Percentiles rank a stretch among this genome's conserved stretches.
Evolutionary conservation across 1,284 basidiomycete genomes (phyloP).

Genomic region (Rhizopogon parksii): DNA sequence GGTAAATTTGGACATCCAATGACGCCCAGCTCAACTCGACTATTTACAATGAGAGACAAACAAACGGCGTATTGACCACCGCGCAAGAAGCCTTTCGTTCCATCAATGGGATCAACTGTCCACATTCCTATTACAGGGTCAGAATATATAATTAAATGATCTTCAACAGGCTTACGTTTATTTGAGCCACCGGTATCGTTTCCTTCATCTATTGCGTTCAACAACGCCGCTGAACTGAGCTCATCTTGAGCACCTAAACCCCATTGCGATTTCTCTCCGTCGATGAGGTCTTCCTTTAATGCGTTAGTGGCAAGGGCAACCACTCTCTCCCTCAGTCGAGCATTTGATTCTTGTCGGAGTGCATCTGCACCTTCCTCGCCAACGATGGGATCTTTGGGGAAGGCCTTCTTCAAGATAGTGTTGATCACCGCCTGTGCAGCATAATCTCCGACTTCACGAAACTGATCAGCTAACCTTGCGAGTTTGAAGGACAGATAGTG

Average conservation of each 20-base stretch:
- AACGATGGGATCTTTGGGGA: constrained; percentile 84
- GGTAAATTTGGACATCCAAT: constrained; percentile 95
- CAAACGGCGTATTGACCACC: constrained; percentile 98
- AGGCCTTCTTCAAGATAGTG: constrained; percentile 66
- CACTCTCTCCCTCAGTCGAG: constrained; percentile 61
- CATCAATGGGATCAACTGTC: constrained; percentile 91
- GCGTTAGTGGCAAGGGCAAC: constrained; percentile 82
- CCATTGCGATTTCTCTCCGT: constrained; percentile 52
- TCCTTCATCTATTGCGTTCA: constrained; percentile 85
- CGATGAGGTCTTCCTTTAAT: constrained; percentile 48
- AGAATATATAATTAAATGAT: neutral
- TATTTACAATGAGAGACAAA: constrained; percentile 83
- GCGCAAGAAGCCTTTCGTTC: constrained; percentile 92
- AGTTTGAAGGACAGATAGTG: constrained; percentile 14
- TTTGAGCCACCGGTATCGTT: constrained; percentile 68
- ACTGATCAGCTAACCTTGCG: neutral
- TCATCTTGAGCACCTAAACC: constrained; percentile 54
- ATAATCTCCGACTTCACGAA: constrained; percentile 73
- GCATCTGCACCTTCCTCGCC: constrained; percentile 94
- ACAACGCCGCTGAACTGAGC: constrained; percentile 52
- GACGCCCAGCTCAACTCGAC: constrained; percentile 80
- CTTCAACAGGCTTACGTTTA: constrained; percentile 59
- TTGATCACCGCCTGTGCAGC: constrained; percentile 88
- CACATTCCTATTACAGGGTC: constrained; percentile 58
- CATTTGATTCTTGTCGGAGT: constrained; percentile 50